A percentile compares a stretch with the other conserved stretches of the same genome.
Evolutionary conservation across 1,284 basidiomycete species (phyloP).

Genomic region (Mycena sp.): DNA sequence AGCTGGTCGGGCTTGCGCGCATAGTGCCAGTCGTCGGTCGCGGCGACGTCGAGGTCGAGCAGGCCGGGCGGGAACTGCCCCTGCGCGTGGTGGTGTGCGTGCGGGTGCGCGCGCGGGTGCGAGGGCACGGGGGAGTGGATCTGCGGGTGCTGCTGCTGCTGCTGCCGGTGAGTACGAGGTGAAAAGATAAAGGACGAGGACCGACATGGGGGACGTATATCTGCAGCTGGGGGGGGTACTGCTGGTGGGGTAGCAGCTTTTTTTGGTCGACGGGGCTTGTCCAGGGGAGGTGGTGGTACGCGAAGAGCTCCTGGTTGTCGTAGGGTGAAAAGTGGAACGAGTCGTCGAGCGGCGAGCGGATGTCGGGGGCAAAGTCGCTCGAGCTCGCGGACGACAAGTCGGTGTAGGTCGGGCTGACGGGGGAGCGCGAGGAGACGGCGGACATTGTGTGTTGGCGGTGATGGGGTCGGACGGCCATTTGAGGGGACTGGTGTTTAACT

Average conservation of each 20-base stretch:
- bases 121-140: no score
- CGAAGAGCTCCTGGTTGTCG: neutral
- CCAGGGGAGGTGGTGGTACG: neutral
- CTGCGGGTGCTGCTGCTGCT: no score
- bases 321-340: neutral
- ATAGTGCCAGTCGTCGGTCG: no score
- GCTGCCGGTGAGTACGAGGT: neutral
- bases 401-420: conserved; percentile 4
- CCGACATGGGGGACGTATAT: neutral
- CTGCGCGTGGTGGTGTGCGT: neutral
- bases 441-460: no score
- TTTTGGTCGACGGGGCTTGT: neutral
- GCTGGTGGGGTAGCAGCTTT: neutral
- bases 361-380: neutral
- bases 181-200: neutral
- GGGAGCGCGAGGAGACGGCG: no score
- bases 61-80: no score
- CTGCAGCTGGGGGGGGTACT: neutral
- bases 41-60: no score
- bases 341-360: conserved; percentile 1
- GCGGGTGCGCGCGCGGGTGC: no score
- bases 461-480: no score
- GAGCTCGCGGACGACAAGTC: neutral
- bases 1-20: no score
- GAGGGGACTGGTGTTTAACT: no score